Evolutionary conservation across 352 stramenopile genomes (phyloP), one percentile per base, ranked within the genome.

Genomic region (Phytophthora pseudosyringae): DNA sequence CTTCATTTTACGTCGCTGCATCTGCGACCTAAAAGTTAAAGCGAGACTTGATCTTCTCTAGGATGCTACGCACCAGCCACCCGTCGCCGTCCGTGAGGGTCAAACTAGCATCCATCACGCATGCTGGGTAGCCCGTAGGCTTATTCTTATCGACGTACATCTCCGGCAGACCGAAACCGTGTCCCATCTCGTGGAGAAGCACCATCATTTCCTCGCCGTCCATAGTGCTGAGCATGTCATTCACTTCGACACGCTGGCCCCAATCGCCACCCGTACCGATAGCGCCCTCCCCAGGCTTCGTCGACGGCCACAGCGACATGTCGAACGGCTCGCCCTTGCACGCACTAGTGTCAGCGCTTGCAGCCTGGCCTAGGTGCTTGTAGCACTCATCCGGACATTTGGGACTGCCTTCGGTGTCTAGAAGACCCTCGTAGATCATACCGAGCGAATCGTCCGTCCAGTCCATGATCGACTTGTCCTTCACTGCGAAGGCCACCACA

Each of bases 401-500:
- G 29, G 46, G 46, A n/a, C 31, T 54, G 29, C 46, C 46, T 41
- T 40, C 46, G 31, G 15, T 31, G 13, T 54, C 46, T n/a, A 54
- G 15, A 21, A 54, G 28, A 12, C 46, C 46, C 31, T 54, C 46
- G 46, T 54, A 54, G 4, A 54, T 54, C n/a, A 4, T 59, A 5
- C 39, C 31, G 18, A 45, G 65, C 11, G 74, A 78, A 44, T 73
- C 48, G 8, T 78, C 71, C 8, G 31, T 73, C 74, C 71, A 83
- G 48, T 76, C 71, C 54, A 83, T 64, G 43, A 78, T 55, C 10
- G 64, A 55, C 50, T 69, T 62, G 32, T 80, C 68, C 8, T 59
- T 61, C 13, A 80, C 71, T 0, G 71, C 71, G 10, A 67, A 69
- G 28, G 57, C 71, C 10, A 83, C 74, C 4, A 83, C 67, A 13